Evolutionary conservation across 2,329 filamentous ascomycete species (phyloP), one percentile per base, ranked within the genome.

Genomic region (Fonsecaea nubica): DNA sequence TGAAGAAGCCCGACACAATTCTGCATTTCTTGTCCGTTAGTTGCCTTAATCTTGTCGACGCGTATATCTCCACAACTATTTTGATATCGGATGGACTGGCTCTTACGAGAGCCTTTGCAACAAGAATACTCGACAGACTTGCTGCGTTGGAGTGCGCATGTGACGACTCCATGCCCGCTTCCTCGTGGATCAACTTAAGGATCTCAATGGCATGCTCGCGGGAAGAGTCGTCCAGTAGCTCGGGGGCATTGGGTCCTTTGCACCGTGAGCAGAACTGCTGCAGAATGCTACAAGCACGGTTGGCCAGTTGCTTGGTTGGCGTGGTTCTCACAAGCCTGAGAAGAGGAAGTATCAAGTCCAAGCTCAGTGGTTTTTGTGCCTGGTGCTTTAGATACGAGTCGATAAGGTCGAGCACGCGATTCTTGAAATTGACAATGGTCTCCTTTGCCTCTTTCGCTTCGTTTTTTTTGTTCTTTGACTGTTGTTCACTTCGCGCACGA

Each of bases 401-500:
- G 10, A 98, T 84, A 0, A 98, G 85, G 75, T 98, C 95, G 4
- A 98, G 86, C 5, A 97, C 90, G 50, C 93, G 91, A 78, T 92
- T 92, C 82, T 99, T 99, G 85, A 99, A 97, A 79, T 94, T 93
- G 74, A 96, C 82, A 75, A 98, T 92, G 21, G 89, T 92, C 72
- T 94, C 91, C 76, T 92, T 95, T 62, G 94, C 93, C 67, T 94
- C 90, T 75, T 92, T 92, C 74, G 91, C 90, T 75, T 95, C 89
- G 78, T 93, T 91, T 80, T 93, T 95, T 75, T 90, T 90, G 76
- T 85, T 89, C 1, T 82, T 81, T 30, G 61, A 48, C 4, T 66
- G 54, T 15, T 82, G 82, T 77, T 92, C 89, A 71, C 86, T 87
- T 57, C 89, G 88, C 71, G 93, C 89, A 71, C 89, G 88, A 84